phyloP scores from a whole-genome alignment of 345 rosid genomes.

The Tarenaya hassleriana region DNA sequence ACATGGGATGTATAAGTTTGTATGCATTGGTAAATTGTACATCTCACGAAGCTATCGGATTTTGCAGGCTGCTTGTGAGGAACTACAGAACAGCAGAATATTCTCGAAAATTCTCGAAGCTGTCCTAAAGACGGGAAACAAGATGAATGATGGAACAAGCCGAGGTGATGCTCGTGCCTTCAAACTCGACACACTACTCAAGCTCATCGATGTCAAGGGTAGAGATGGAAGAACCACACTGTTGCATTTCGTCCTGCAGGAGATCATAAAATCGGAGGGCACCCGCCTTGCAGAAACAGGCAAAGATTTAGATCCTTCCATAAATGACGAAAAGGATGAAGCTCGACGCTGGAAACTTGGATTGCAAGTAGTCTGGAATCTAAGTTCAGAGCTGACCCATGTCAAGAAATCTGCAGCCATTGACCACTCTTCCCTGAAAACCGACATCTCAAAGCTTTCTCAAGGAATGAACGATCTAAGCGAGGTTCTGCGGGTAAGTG shows the following conservation, averaged over 20 bases:
- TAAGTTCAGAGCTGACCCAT: slow-evolving; percentile 56
- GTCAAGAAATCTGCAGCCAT: slow-evolving; percentile 91
- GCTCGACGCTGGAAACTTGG: slow-evolving; percentile 51
- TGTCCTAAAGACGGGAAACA: slow-evolving; percentile 78
- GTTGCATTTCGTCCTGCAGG: slow-evolving; percentile 87
- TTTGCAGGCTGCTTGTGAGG: slow-evolving; percentile 81
- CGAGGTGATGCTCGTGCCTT: slow-evolving; percentile 68
- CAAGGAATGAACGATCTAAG: slow-evolving; percentile 38
- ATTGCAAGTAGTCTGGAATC: slow-evolving; percentile 64
- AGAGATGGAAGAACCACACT: slow-evolving; percentile 84
- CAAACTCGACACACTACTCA: slow-evolving; percentile 84
- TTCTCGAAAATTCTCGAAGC: slow-evolving; percentile 76
- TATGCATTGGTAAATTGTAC: not conserved
- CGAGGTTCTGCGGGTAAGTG: slow-evolving; percentile 35
- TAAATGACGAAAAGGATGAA: slow-evolving; percentile 48
- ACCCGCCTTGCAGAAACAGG: slow-evolving; percentile 40
- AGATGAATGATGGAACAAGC: slow-evolving; percentile 80
- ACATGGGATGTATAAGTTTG: not conserved
- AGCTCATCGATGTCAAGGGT: slow-evolving; percentile 85
- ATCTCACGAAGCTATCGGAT: slow-evolving; percentile 9
- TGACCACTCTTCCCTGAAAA: slow-evolving; percentile 65
- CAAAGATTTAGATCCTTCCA: slow-evolving; percentile 21
- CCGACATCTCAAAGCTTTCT: slow-evolving; percentile 57
- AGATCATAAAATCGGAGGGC: slow-evolving; percentile 75
- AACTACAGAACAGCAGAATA: slow-evolving; percentile 68